phyloP scores from a whole-genome alignment of 305 asterid species.

The Solanum chacoense region DNA sequence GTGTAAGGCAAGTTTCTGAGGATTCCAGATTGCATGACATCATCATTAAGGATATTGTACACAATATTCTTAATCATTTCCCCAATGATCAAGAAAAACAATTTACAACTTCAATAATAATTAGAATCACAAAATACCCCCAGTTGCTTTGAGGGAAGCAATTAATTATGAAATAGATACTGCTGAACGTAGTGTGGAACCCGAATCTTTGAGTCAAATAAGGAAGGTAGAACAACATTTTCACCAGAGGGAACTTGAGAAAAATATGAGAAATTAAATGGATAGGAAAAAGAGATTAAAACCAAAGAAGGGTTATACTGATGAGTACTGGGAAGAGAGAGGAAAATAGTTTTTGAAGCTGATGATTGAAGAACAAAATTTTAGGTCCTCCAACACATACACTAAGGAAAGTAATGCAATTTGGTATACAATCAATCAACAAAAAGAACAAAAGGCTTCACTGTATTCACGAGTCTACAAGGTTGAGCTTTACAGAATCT shows the following conservation, averaged over 20 bases:
- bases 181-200: background rate
- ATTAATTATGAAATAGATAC: background rate
- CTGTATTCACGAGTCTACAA: background rate
- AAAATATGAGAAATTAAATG: background rate
- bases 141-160: background rate
- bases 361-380: background rate
- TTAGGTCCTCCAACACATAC: background rate
- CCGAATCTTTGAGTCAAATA: background rate
- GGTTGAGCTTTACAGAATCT: background rate
- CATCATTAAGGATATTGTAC: background rate
- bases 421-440: background rate
- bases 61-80: background rate
- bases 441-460: background rate
- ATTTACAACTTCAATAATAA: background rate
- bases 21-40: background rate
- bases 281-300: background rate
- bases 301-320: background rate
- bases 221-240: background rate
- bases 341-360: background rate
- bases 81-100: background rate
- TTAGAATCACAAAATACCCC: background rate
- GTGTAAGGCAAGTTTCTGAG: background rate
- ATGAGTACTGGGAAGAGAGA: background rate
- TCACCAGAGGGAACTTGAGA: background rate
- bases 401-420: background rate